Base-by-base conservation (phyloP, 495 filamentous ascomycete genomes). In the Trichoderma asperelloides region DNA sequence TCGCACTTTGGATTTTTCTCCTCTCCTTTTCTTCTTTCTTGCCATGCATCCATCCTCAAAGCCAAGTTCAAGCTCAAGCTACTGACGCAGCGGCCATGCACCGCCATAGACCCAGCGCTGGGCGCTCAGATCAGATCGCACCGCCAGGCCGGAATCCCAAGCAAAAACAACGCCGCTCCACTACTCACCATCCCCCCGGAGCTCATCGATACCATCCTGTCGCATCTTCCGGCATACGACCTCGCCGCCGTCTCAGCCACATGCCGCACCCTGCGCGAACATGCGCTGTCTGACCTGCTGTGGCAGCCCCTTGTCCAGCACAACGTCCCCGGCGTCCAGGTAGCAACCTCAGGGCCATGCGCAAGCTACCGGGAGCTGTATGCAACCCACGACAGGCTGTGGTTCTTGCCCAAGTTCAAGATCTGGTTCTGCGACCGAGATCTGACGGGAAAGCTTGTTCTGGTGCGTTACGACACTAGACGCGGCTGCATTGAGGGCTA, bases 341-440 rank as follows among this genome's bases (percentile, higher is more conserved):
- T 91, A n/a, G 73, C 73, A 9, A 73, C 77, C 1, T 81, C 88
- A 2, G 80, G 80, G 4, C 86, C 86, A 0, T 91, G 84, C 70
- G 68, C 72, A 7, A 86, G 81, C 18, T 93, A 85, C 73, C 85
- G 82, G 66, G 82, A 85, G 30, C 82, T 98, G 7, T 97, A 89
- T 70, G 76, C 84, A 40, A 82, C 88, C 33, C 88, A 93, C 73
- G 82, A 93, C 66, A 88, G 89, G 1, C 88, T 88, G 70, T 96
- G 95, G 90, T 97, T 96, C 71, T 81, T 98, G 0, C 80, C 90
- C 0, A 83, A 83, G 66, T 78, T 91, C 68, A 92, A 90, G 76
- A 76, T 98, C 49, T 98, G 94, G 94, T 92, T 96, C 71, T 84
- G 86, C 40, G 92, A 97, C 76, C 81, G 74, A 30, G 81, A 85